A percentile compares a stretch with the other conserved stretches of the same genome.
Conservation (phyloP, 2,329 filamentous ascomycete genomes). For the Xylaria digitata region DNA sequence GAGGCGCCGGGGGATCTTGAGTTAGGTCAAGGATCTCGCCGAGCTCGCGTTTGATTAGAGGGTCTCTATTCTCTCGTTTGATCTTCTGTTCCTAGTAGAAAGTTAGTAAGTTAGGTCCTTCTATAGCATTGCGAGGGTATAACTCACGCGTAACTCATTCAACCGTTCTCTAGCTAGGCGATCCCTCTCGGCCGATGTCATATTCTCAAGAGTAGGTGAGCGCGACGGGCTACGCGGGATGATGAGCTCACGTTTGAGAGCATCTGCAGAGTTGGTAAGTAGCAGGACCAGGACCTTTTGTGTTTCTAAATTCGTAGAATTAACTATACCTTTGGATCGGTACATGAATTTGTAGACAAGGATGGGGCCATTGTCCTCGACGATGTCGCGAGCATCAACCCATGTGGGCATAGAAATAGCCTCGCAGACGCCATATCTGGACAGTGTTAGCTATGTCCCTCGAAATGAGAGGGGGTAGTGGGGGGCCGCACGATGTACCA, state of each 20-base stretch:
- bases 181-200: constrained; percentile 45
- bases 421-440: constrained; percentile 36
- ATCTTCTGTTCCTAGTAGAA: constrained; percentile 33
- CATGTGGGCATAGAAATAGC: not conserved
- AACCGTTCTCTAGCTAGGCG: constrained; percentile 49
- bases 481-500: constrained; percentile 46
- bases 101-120: not conserved
- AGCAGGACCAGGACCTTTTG: no score
- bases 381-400: constrained; percentile 1
- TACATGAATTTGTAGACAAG: constrained; percentile 50
- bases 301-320: not conserved
- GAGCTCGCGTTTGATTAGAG: constrained; percentile 46
- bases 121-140: not conserved
- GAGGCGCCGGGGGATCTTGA: constrained; percentile 21
- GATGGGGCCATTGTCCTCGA: constrained; percentile 42
- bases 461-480: not conserved
- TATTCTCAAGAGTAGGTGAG: constrained; percentile 36
- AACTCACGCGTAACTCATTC: constrained; percentile 45
- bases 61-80: constrained; percentile 31
- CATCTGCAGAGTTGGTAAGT: constrained; percentile 41
- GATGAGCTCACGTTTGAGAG: constrained; percentile 49
- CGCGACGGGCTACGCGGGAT: constrained; percentile 46
- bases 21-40: constrained; percentile 47
- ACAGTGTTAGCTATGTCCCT: constrained; percentile 3
- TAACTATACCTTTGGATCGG: constrained; percentile 46